Percentiles rank a stretch among this genome's conserved stretches.
Evolutionary conservation across 1,284 basidiomycete species (phyloP).

Genomic region (Papiliotrema flavescens): DNA sequence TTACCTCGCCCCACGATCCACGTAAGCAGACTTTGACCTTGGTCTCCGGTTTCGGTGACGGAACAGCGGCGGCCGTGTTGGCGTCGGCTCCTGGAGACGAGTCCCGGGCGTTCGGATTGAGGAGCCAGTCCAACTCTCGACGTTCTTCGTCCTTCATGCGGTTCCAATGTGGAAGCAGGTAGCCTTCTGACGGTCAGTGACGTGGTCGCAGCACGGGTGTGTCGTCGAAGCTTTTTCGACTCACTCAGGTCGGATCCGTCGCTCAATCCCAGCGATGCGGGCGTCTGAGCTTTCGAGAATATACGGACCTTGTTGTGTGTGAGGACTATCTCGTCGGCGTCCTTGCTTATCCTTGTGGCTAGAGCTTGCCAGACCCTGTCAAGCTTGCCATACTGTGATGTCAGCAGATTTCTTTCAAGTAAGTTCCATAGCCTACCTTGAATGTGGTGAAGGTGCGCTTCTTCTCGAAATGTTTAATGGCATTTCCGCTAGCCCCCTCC

Average conservation of each 20-base stretch:
- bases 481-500: conserved; percentile 17
- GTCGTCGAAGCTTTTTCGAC: conserved; percentile 10
- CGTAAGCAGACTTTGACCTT: conserved; percentile 6
- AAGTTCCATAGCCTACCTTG: conserved; percentile 8
- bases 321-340: conserved; percentile 26
- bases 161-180: conserved; percentile 27
- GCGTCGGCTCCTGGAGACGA: background rate
- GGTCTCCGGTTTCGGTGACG: background rate
- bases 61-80: background rate
- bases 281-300: conserved; percentile 15
- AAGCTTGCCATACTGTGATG: conserved; percentile 22
- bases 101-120: background rate
- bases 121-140: background rate
- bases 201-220: background rate
- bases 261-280: conserved; percentile 22
- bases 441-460: conserved; percentile 14
- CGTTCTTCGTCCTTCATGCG: conserved; percentile 13
- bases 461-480: conserved; percentile 27
- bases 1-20: conserved; percentile 10
- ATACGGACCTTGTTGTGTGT: conserved; percentile 24
- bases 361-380: conserved; percentile 13
- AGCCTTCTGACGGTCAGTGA: conserved; percentile 19
- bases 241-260: conserved; percentile 25
- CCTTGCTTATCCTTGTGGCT: conserved; percentile 17
- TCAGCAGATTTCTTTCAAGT: background rate